phyloP scores from a whole-genome alignment of 129 eudicot genomes.

The Kitagawia praeruptora region DNA sequence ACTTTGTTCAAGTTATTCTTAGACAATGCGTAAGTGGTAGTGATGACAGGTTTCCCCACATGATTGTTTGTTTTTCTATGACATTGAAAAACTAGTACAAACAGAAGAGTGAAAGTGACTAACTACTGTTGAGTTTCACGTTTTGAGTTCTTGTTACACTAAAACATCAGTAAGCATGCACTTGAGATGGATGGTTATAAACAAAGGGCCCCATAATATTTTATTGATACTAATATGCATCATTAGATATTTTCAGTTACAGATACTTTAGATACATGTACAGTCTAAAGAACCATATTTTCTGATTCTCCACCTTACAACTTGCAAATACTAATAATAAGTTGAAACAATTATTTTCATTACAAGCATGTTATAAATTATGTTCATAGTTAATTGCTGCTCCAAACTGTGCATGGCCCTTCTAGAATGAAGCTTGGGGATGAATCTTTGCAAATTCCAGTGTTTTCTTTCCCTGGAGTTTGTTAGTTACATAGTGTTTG shows the following conservation, averaged over 20 bases:
- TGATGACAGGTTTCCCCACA: constrained; percentile 26
- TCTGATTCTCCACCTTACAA: constrained; percentile 7
- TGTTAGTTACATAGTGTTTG: constrained; percentile 84
- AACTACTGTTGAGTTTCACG: constrained; percentile 21
- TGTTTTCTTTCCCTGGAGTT: constrained; percentile 88
- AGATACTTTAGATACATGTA: constrained; percentile 3
- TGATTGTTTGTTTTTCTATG: constrained; percentile 32
- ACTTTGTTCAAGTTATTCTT: constrained; percentile 9
- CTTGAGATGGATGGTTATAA: neutral
- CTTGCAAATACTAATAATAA: constrained; percentile 1
- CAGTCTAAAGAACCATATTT: neutral
- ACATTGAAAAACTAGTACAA: constrained; percentile 26
- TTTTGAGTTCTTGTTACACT: constrained; percentile 22
- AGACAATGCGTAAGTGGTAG: constrained; percentile 11
- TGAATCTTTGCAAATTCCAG: constrained; percentile 75
- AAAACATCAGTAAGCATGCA: constrained; percentile 16
- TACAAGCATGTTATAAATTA: constrained; percentile 17
- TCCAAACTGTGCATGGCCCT: neutral
- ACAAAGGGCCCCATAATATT: constrained; percentile 14
- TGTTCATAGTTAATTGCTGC: constrained; percentile 17
- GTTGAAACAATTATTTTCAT: constrained; percentile 9
- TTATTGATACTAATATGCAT: constrained; percentile 8
- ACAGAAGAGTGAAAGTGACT: constrained; percentile 15
- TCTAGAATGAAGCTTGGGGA: constrained; percentile 19
- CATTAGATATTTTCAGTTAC: constrained; percentile 11